Base-by-base conservation (phyloP, 1,139 yeast species). In the Zygosaccharomyces sapae region DNA sequence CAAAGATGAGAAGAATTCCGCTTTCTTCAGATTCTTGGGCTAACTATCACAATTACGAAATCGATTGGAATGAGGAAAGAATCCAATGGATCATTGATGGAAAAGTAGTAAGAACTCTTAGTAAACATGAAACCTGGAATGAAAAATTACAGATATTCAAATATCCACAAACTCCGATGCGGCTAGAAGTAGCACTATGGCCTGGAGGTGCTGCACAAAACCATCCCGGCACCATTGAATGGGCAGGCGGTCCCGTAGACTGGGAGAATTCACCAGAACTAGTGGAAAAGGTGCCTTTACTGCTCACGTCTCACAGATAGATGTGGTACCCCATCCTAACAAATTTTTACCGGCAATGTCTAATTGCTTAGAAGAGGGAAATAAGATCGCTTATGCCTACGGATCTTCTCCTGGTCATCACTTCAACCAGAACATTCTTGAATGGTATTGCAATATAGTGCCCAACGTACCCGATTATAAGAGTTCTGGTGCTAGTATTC, bases 181-280 rank as follows among this genome's bases (percentile, higher is more conserved):
- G 95, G 62, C 69, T 90, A 49, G 95, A 90, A 70, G 69, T 87
- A 47, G 88, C 96, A 4, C 67, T 90, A 52, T 90, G 97, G 97
- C 96, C 97, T 3, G 97, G 86, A 66, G 97, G 97, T 51, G 77
- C 75, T 51, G 69, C 79, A 22, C 58, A 73, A 42, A 79, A 78
- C 63, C 81, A 80, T 33, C 68, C 71, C 39, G 97, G 97, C 65
- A 90, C 97, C 13, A 74, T 83, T 55, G 84, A 78, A 55, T 90
- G 97, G 97, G 95, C 97, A 35, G 97, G 97, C 64, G 97, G 97
- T 62, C 70, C 61, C 4, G 79, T 89, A 50, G 77, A 88, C 70
- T 90, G 97, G 97, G 67, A 63, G 3, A 58, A 57, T 40, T 48
- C 67, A 1, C 57, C 59, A 1, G 68, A 65, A 41, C 62, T 66